Evolutionary conservation across 2,329 filamentous ascomycete species (phyloP), one percentile per base, ranked within the genome.

Genomic region (Purpureocillium lavendulum): DNA sequence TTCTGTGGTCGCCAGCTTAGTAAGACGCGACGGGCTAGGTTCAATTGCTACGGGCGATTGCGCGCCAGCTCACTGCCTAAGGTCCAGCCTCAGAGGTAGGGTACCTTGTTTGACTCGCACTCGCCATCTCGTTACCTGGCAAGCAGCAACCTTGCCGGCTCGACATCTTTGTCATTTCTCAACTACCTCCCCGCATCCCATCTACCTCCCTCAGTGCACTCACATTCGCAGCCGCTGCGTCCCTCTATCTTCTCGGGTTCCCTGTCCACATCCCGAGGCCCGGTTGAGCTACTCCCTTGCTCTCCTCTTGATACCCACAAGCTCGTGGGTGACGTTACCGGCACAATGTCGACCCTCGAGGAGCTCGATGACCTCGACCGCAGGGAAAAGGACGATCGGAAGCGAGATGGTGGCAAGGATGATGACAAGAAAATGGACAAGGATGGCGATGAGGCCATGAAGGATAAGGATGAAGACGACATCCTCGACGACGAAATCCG

Each of bases 401-500:
- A 62, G 50, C 59, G 53, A 53, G 55, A 62, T 16, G 55, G 50
- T 26, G 49, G 47, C 29, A 51, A 57, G 36, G 55, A 57, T 40
- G 60, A 61, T 45, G 55, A 57, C 26, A 52, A 58, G 45, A 56
- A 64, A 48, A 60, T 62, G 52, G 71, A 76, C 51, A 66, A 70
- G 40, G 80, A 82, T 55, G 84, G 75, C 36, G 90, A 96, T 68
- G 82, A 82, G 37, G 87, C 94, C 42, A 96, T 96, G 89, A 81
- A 90, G 62, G 89, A 96, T 60, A 82, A 80, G 10, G 81, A 83
- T 47, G 65, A 71, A 24, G 75, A 80, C 36, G 83, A 94, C 51
- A 75, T 89, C 40, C 75, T 98, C 48, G 90, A 97, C 64, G 82
- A 90, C 40, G 92, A 98, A 69, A 90, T 98, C 55, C 77, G 97